These are phyloP conservation scores for Tetrahymena borealis DNA, from an alignment of 73 alveolate species.

Conservation along the genomic window DNA sequence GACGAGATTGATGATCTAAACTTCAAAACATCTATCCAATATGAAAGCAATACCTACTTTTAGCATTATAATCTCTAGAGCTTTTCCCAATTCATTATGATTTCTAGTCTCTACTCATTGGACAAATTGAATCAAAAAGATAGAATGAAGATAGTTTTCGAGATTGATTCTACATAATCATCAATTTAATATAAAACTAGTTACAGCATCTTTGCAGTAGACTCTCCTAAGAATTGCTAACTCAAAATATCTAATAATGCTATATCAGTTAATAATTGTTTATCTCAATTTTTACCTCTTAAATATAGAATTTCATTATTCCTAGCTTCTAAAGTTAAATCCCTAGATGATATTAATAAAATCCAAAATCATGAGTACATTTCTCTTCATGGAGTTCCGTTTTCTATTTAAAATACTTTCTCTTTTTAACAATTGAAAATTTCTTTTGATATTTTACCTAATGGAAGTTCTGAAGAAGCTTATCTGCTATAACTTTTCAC, in stretches of 20 bases:
- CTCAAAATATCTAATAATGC: background rate
- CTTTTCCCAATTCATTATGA: too few species aligned
- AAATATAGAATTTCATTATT: background rate
- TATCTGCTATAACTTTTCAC: background rate
- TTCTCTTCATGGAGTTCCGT: background rate
- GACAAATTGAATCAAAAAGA: background rate
- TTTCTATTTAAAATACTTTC: background rate
- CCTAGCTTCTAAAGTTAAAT: background rate
- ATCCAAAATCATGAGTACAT: background rate
- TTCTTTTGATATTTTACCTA: background rate
- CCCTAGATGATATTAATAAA: background rate
- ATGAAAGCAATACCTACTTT: background rate
- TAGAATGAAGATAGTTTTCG: background rate
- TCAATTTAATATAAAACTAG: background rate
- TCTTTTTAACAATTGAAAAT: background rate
- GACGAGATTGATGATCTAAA: background rate
- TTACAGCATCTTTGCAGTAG: background rate
- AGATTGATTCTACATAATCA: background rate
- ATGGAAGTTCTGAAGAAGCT: background rate
- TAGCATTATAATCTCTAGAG: too few species aligned
- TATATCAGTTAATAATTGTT: background rate
- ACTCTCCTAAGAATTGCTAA: background rate
- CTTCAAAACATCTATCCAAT: background rate
- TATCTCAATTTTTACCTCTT: background rate
- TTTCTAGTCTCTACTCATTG: background rate